These are phyloP conservation scores for Glycine tomentella DNA, from an alignment of 306 rosid species.

Conservation along the genomic window DNA sequence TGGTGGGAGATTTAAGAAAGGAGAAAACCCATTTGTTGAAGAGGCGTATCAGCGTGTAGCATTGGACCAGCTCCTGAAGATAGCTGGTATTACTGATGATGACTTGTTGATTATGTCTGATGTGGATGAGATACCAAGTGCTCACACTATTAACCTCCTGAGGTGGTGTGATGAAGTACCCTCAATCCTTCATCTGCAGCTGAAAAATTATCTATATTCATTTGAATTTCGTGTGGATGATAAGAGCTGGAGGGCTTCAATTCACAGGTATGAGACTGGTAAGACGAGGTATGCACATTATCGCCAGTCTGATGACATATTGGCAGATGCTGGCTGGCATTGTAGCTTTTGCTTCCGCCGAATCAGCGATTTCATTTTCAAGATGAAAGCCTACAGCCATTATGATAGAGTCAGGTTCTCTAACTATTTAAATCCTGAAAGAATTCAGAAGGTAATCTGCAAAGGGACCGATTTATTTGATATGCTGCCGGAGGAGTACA, in stretches of 20 bases:
- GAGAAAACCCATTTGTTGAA: slow-evolving; percentile 97
- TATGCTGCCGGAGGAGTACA: slow-evolving; percentile 98
- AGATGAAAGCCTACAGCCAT: slow-evolving; percentile 99
- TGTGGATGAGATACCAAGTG: slow-evolving; percentile 98
- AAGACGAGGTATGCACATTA: slow-evolving; percentile 90
- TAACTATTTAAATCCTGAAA: slow-evolving; percentile 70
- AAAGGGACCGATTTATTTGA: slow-evolving; percentile 86
- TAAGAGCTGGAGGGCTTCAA: slow-evolving; percentile 97
- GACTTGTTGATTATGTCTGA: slow-evolving; percentile 99
- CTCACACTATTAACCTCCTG: slow-evolving; percentile 92
- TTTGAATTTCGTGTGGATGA: slow-evolving; percentile 88
- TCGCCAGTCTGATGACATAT: slow-evolving; percentile 83
- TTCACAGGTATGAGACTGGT: slow-evolving; percentile 76
- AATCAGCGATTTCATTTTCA: slow-evolving; percentile 84
- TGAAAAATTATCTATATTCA: slow-evolving; percentile 92
- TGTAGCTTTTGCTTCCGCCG: slow-evolving; percentile 98
- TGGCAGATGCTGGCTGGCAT: slow-evolving; percentile 99
- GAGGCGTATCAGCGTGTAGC: slow-evolving; percentile 98
- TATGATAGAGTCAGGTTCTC: slow-evolving; percentile 89
- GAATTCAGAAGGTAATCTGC: slow-evolving; percentile 88
- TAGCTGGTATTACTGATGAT: slow-evolving; percentile 89
- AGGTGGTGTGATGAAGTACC: slow-evolving; percentile 97
- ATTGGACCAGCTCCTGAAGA: slow-evolving; percentile 84
- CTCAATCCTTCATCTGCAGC: slow-evolving; percentile 78
- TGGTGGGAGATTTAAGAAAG: slow-evolving; percentile 84